Conservation (phyloP, 2,329 filamentous ascomycete genomes). For the Polytolypa hystricis region DNA sequence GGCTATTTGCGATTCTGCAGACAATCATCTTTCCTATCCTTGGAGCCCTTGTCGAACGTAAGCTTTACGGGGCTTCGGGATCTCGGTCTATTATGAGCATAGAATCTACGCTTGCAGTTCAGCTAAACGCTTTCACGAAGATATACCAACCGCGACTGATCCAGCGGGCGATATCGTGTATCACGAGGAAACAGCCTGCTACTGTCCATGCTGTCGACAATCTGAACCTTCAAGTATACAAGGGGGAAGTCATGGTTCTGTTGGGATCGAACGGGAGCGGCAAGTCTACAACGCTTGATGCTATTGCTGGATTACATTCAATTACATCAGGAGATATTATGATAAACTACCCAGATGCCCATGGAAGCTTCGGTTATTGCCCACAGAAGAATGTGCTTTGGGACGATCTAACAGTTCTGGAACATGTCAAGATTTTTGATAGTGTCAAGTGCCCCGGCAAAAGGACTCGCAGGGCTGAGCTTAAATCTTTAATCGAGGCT, state of each 20-base stretch:
- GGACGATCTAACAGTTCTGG: constrained; percentile 75
- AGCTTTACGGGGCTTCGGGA: constrained; percentile 67
- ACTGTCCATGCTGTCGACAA: constrained; percentile 69
- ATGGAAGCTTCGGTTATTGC: constrained; percentile 71
- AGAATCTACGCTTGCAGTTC: constrained; percentile 48
- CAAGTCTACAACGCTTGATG: constrained; percentile 81
- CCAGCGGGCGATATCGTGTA: too few species aligned
- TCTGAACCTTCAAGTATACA: constrained; percentile 57
- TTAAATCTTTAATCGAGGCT: constrained; percentile 54
- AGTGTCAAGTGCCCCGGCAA: constrained; percentile 59
- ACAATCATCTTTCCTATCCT: constrained; percentile 66
- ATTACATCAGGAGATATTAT: constrained; percentile 66
- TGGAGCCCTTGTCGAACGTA: constrained; percentile 61
- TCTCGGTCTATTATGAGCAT: constrained; percentile 52
- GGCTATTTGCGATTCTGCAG: constrained; percentile 66
- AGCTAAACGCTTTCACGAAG: constrained; percentile 64
- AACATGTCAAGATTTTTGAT: constrained; percentile 79
- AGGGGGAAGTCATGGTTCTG: constrained; percentile 75
- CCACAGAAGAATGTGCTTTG: constrained; percentile 92
- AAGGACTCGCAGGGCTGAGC: constrained; percentile 44
- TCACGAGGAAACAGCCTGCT: too few species aligned
- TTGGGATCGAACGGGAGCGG: constrained; percentile 84
- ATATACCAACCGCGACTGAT: constrained; percentile 63
- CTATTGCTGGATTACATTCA: constrained; percentile 70
- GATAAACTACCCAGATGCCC: constrained; percentile 66